Evolutionary conservation across 371 early-diverging fungal species (phyloP), one percentile per base, ranked within the genome.

Genomic region (Apophysomyces variabilis): DNA sequence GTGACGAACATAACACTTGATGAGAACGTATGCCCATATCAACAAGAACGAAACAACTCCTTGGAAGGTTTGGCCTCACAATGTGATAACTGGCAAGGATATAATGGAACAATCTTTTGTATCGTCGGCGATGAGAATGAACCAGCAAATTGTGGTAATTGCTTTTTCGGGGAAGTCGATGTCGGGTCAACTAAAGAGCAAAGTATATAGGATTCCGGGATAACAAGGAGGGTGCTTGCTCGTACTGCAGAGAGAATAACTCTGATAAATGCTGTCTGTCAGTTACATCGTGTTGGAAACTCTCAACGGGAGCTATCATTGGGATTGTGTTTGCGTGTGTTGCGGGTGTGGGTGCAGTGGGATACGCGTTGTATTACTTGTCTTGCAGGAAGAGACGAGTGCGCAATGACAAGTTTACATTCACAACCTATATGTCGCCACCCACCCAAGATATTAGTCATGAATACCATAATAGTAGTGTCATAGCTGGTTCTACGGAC

Each of bases 111-210:
- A 1, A 45, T 64, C 7, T 41, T 59, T 32, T 79, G 80, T 59
- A 68, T 79, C 14, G 66, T 70, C 0, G 80, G 80, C n/a, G 68
- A 70, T 35, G 80, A 72, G 9, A 79, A 79, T 57, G 80, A 79
- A 38, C 77, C 77, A 38, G 75, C 73, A 50, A 65, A 73, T 26
- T 79, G 80, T 66, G 80, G 80, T 79, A 74, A 66, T 45, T 60
- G 11, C 5, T n/a, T 60, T 13, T 32, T 13, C 35, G 14, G 13
- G 1, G 16, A n/a, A 36, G 38, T 9, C n/a, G 16, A 62, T 32
- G 32, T 26, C 38, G 36, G n/a, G 39, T 56, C 44, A 38, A 43
- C 26, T 57, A 9, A 41, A 36, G 63, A 68, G 18, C 41, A 14
- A 65, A 36, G 26, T 18, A 39, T 26, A 26, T 66, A 75, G 75